Conservation (phyloP, 1,284 basidiomycete species). For the Pascua guehoae region DNA sequence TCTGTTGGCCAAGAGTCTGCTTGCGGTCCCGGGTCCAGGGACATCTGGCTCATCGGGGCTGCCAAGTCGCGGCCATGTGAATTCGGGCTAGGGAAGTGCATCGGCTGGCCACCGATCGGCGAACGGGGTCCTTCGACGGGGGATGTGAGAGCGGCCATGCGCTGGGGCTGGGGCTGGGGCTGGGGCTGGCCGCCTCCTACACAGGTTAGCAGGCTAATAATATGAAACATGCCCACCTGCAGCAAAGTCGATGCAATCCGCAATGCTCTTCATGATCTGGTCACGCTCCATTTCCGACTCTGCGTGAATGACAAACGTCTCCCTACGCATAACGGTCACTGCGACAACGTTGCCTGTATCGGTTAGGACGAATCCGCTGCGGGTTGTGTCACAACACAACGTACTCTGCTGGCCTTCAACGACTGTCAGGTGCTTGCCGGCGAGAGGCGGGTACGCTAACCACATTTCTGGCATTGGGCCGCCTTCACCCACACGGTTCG, state of each 20-base stretch:
- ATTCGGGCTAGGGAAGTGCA: constrained; percentile 33
- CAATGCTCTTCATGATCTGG: constrained; percentile 67
- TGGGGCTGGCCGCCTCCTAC: too few relatives aligned
- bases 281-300: constrained; percentile 64
- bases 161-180: constrained; percentile 4
- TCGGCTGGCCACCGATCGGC: not conserved
- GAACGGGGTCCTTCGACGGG: constrained; percentile 5
- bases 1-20: constrained; percentile 7
- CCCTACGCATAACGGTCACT: constrained; percentile 83
- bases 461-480: constrained; percentile 75
- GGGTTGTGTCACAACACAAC: constrained; percentile 19
- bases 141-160: not conserved
- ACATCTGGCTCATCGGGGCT: constrained; percentile 35
- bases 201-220: too few relatives aligned
- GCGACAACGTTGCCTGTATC: constrained; percentile 65
- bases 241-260: constrained; percentile 80
- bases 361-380: constrained; percentile 2
- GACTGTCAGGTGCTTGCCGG: constrained; percentile 86
- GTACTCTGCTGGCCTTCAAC: constrained; percentile 56
- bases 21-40: constrained; percentile 27
- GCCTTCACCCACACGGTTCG: constrained; percentile 46
- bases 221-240: constrained; percentile 25
- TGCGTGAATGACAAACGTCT: constrained; percentile 67
- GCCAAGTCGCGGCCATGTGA: constrained; percentile 7
- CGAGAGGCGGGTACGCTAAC: constrained; percentile 90